Evolutionary conservation across 345 rosid species (phyloP).

Genomic region (Cardamine chenopodiifolia): DNA sequence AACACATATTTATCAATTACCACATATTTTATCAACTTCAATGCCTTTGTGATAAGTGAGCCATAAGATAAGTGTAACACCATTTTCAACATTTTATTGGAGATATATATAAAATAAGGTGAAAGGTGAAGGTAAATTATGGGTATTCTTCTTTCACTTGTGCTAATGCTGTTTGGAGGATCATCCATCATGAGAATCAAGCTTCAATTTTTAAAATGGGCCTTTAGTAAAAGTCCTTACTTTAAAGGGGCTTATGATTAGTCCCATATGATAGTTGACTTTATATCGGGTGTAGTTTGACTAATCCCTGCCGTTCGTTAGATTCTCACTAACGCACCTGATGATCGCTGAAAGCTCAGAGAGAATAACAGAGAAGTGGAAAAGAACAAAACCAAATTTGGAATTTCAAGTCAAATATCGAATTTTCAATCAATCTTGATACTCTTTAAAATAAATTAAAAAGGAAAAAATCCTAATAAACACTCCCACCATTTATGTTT

Average conservation of each 20-base stretch:
- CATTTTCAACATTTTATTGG: no score
- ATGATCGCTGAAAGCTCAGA: conserved; percentile 32
- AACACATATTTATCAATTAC: no score
- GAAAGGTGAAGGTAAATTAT: no score
- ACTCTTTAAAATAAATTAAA: not conserved
- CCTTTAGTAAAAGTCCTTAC: not conserved
- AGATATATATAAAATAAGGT: no score
- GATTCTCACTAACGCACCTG: conserved; percentile 3
- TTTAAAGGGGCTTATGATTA: not conserved
- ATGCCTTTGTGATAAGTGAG: no score
- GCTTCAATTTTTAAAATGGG: not conserved
- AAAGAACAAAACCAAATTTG: not conserved
- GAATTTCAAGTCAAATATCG: not conserved
- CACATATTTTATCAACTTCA: no score
- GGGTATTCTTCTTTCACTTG: no score
- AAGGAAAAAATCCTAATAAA: conserved; percentile 11
- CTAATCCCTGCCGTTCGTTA: conserved; percentile 28
- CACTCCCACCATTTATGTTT: not conserved
- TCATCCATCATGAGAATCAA: not conserved
- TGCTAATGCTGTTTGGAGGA: no score
- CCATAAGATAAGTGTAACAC: no score
- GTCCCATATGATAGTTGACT: not conserved
- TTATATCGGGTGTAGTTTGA: not conserved
- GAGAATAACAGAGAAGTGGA: conserved; percentile 14
- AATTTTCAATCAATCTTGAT: conserved; percentile 19